These are phyloP conservation scores for Hymenoscyphus scutula DNA, from an alignment of 2,329 filamentous ascomycete genomes.

Conservation along the genomic window DNA sequence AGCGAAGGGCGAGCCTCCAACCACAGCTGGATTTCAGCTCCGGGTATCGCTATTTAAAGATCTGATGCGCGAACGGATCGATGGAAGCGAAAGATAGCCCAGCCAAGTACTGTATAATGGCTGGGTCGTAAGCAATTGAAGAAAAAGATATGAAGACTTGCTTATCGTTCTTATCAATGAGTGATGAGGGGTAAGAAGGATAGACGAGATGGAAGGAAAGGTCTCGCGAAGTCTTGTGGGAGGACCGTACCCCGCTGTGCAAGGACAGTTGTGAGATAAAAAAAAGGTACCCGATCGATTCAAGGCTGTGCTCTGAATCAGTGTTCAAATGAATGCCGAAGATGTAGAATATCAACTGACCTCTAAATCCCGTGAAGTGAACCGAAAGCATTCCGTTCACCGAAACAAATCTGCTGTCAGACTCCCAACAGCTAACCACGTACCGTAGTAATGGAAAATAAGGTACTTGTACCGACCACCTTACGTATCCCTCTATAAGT, in stretches of 20 bases:
- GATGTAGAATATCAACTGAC: background rate
- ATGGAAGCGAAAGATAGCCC: background rate
- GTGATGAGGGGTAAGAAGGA: background rate
- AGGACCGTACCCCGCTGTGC: background rate
- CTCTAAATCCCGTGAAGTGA: background rate
- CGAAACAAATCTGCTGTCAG: background rate
- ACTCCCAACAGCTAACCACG: no score
- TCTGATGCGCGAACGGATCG: background rate
- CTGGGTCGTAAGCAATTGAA: background rate
- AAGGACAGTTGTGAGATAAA: background rate
- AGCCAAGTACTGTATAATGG: background rate
- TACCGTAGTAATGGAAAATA: no score
- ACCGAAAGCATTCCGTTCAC: background rate
- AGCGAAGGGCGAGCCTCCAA: no score
- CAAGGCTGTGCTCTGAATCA: no score
- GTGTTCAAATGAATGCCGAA: background rate
- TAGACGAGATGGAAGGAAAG: background rate
- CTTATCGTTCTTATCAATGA: background rate
- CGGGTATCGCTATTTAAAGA: conserved; percentile 1
- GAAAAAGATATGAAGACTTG: background rate
- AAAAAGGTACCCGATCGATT: background rate
- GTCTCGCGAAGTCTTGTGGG: background rate
- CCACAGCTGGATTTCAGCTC: background rate
- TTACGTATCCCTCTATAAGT: no score
- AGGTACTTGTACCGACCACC: no score